Evolutionary conservation across 176 grass and related monocot genomes (phyloP).

Genomic region (Microstegium vimineum): DNA sequence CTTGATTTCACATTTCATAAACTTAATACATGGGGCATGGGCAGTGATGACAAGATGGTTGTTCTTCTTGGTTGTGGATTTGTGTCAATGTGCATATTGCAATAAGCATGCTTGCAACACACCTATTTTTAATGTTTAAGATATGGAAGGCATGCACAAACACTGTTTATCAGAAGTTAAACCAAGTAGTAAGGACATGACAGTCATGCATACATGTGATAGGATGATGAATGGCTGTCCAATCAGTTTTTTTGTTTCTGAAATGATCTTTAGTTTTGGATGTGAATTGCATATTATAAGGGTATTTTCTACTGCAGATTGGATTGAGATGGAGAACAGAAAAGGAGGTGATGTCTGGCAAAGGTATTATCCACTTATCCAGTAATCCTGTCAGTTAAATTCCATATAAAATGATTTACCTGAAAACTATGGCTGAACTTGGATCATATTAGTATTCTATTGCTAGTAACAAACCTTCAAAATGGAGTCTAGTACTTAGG

Average conservation of each 20-base stretch:
- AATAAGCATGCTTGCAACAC: no score
- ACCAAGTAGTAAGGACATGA: not conserved
- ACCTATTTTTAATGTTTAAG: not conserved
- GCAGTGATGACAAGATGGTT: not conserved
- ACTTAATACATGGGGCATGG: not conserved
- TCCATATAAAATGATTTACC: not conserved
- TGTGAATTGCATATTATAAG: not conserved
- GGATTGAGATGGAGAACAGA: slow-evolving; percentile 95
- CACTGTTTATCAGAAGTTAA: not conserved
- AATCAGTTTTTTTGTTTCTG: not conserved
- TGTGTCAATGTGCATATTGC: no score
- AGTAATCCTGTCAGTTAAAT: not conserved
- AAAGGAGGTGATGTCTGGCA: slow-evolving; percentile 88
- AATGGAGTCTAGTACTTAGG: not conserved
- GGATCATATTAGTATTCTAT: not conserved
- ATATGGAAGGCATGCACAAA: not conserved
- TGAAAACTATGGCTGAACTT: not conserved
- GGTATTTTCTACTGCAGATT: slow-evolving; percentile 52
- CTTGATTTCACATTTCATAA: not conserved
- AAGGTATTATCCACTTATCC: slow-evolving; percentile 73
- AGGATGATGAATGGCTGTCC: not conserved
- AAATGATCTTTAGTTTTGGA: slow-evolving; percentile 7
- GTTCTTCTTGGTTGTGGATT: not conserved
- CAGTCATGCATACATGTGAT: not conserved
- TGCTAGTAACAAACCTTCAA: not conserved